Percentiles rank a stretch among this genome's conserved stretches.
phyloP scores from a whole-genome alignment of 306 rosid genomes.

The Quercus dentata region DNA sequence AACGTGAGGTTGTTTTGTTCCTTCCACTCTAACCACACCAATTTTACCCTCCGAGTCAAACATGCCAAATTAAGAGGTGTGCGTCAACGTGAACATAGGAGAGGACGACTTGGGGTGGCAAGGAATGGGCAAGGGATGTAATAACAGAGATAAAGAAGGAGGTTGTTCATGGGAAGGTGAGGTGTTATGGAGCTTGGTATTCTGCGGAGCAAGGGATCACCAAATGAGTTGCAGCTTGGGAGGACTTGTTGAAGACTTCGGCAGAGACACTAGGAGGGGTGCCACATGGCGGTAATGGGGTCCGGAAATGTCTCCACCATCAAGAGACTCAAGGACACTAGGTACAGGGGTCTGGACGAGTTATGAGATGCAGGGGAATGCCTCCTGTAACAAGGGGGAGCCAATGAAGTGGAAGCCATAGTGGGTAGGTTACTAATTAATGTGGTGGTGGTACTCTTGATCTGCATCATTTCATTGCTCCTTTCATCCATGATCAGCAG shows the following conservation, averaged over 20 bases:
- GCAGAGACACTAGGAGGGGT: conserved; percentile 99
- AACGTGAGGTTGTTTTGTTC: too few relatives aligned
- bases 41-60: too few relatives aligned
- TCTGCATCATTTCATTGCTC: too few relatives aligned
- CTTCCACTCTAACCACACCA: too few relatives aligned
- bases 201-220: conserved; percentile 89
- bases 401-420: too few relatives aligned
- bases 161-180: conserved; percentile 88
- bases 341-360: conserved; percentile 67
- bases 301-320: conserved; percentile 84
- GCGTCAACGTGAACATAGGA: neutral
- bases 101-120: neutral
- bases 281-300: conserved; percentile 85
- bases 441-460: too few relatives aligned
- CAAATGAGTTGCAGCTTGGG: conserved; percentile 71
- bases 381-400: conserved; percentile 1
- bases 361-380: conserved; percentile 59
- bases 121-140: conserved; percentile 39
- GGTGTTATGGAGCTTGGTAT: conserved; percentile 87
- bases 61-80: conserved; percentile 11
- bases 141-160: conserved; percentile 49
- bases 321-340: conserved; percentile 76
- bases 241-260: conserved; percentile 85
- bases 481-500: too few relatives aligned
- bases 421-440: too few relatives aligned